A percentile compares a stretch with the other conserved stretches of the same genome.
Evolutionary conservation across 768 basidiomycete species (phyloP).

Genomic region (Stropharia rugosoannulata): DNA sequence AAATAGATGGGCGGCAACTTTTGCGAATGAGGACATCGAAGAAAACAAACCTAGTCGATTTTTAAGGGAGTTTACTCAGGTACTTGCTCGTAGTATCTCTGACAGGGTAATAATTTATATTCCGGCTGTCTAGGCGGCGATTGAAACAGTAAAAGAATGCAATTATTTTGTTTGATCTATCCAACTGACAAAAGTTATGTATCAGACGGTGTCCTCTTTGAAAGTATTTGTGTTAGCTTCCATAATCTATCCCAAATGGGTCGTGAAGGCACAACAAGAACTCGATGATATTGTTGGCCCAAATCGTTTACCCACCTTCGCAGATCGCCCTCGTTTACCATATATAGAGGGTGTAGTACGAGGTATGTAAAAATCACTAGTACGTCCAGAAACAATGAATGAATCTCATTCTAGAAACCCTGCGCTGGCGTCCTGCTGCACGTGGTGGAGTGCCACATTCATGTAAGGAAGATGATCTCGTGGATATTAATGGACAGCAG

Average conservation of each 20-base stretch:
- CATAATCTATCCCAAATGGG: neutral
- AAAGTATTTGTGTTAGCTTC: neutral
- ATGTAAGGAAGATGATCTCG: neutral
- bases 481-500: neutral
- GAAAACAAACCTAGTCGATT: neutral
- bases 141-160: neutral
- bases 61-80: neutral
- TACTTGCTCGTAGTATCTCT: neutral
- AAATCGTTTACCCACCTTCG: neutral
- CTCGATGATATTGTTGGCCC: neutral
- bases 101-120: too few species aligned
- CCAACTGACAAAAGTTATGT: neutral
- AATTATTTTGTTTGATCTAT: too few species aligned
- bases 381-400: neutral
- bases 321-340: neutral
- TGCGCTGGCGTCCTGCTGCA: neutral
- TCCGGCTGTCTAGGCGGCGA: neutral
- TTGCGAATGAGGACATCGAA: neutral
- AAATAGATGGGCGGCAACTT: neutral
- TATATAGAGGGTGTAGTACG: neutral
- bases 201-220: neutral
- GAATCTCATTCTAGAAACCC: neutral
- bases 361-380: neutral
- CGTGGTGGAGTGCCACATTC: neutral
- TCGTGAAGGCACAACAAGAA: neutral